Base-by-base conservation (phyloP, 495 filamentous ascomycete genomes). In the Halenospora varia region DNA sequence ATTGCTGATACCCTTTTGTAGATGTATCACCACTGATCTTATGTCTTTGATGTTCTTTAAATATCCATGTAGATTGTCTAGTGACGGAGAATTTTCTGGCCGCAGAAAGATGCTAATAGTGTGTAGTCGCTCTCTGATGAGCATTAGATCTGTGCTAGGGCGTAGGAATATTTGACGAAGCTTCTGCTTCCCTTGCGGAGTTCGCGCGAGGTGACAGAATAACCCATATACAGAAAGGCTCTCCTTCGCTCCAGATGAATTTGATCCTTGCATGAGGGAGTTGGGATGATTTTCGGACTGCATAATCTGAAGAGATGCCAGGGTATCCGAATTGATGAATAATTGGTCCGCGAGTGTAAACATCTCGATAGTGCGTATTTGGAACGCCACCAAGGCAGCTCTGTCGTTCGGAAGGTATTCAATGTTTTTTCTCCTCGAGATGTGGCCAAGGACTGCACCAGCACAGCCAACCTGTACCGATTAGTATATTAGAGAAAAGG, bases 171-270 rank as follows among this genome's bases (percentile, higher is more conserved):
- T 88, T 63, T 91, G 87, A 19, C 89, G 85, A 2, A 98, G 77
- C 48, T 80, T 82, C 22, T 74, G 68, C 63, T 86, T 90, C 1
- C 95, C 94, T 62, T 96, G 89, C 4, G 90, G 84, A 1, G 90
- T 96, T 26, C 79, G 82, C 42, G 95, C 88, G 56, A 93, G 75
- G 40, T 86, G 78, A 44, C 87, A 82, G 59, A 95, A 91, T 11
- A 95, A 75, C 2, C 92, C 94, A 60, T 88, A 95, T 1, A 98
- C 71, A 1, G 92, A 96, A n/a, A 97, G 79, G 8, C 85, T 87
- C 68, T 97, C 91, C 68, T 96, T 97, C 0, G 86, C 82, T 13
- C 86, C 86, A 0, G 86, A 86, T 8, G 79, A 77, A 10, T 78
- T 82, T 11, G 88, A 86, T 1, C 88, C 90, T 70, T 91, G 88